These are phyloP conservation scores for Colletotrichum lini DNA, from an alignment of 2,329 filamentous ascomycete genomes.

Conservation along the genomic window DNA sequence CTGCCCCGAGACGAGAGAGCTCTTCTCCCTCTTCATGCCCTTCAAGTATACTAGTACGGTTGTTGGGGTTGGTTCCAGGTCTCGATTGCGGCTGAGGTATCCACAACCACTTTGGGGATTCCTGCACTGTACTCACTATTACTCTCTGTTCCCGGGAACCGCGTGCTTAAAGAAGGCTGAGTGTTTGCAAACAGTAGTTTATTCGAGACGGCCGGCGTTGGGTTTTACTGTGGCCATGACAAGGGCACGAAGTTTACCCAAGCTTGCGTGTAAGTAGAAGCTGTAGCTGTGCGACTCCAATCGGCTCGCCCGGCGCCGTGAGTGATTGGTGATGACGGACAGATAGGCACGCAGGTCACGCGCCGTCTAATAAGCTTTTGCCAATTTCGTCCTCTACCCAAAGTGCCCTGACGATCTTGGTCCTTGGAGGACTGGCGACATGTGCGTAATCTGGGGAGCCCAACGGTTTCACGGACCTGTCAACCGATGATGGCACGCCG, in stretches of 20 bases:
- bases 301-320: background rate
- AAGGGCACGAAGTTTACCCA: too few relatives aligned
- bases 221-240: background rate
- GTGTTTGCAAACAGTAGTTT: background rate
- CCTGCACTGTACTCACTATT: conserved; percentile 30
- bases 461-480: background rate
- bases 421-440: background rate
- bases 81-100: background rate
- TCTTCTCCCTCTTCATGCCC: too few relatives aligned
- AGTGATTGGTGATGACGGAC: background rate
- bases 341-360: background rate
- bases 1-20: background rate
- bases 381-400: conserved; percentile 18
- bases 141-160: background rate
- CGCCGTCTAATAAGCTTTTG: background rate
- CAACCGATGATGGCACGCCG: background rate
- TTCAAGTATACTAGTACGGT: background rate
- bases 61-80: background rate
- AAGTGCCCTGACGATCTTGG: conserved; percentile 16
- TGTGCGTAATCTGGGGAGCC: conserved; percentile 8
- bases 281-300: too few relatives aligned
- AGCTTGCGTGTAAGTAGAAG: too few relatives aligned
- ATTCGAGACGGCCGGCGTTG: background rate
- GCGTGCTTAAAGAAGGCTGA: conserved; percentile 6
- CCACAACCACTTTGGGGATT: conserved; percentile 38